Evolutionary conservation across 345 rosid genomes (phyloP), one percentile per base, ranked within the genome.

Genomic region (Eucalyptus sideroxylon): DNA sequence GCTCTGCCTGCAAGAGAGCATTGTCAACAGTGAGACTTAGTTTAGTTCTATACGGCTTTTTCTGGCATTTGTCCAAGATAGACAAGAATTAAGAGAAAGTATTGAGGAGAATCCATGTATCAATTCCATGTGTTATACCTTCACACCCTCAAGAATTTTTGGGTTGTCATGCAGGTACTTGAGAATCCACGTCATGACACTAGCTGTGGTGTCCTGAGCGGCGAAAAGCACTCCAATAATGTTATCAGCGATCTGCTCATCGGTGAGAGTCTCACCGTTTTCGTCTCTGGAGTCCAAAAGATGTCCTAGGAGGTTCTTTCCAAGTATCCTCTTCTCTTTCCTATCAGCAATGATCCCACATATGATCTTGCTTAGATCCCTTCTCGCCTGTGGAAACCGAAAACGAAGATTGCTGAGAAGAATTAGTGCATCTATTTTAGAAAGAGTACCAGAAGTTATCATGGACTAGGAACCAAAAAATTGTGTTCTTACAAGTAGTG

Each of bases 161-260:
- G 92, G 95, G 90, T 95, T 94, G 89, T 93, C 98, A 89, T 95
- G 97, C 88, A 96, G 96, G 91, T 94, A 95, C 92, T 95, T 96
- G 92, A 94, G 93, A 91, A 93, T 93, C 98, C 98, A 96, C n/a
- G 98, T 95, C 95, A 95, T 89, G 92, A 91, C 93, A 87, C 96
- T 95, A 11, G 98, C 97, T 1, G 97, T 96, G 40, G 98, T 96
- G 91, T 96, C 97, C 89, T 94, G 96, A 85, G 98, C 97, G 9
- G 98, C 98, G 72, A 96, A 96, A 27, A 96, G 93, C 83, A 92
- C 95, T 87, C 98, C 98, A 3, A 96, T 94, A 65, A 94, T 93
- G 94, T 96, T 96, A 59, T 96, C 98, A 12, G 95, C 93, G 44
- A 95, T 93, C 69, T 94, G 94, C 82, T 94, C 97, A 23, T 92